Percentiles rank a stretch among this genome's conserved stretches.
These are phyloP conservation scores for Spergularia marina DNA, from an alignment of 148 eudicot species.

Conservation along the genomic window DNA sequence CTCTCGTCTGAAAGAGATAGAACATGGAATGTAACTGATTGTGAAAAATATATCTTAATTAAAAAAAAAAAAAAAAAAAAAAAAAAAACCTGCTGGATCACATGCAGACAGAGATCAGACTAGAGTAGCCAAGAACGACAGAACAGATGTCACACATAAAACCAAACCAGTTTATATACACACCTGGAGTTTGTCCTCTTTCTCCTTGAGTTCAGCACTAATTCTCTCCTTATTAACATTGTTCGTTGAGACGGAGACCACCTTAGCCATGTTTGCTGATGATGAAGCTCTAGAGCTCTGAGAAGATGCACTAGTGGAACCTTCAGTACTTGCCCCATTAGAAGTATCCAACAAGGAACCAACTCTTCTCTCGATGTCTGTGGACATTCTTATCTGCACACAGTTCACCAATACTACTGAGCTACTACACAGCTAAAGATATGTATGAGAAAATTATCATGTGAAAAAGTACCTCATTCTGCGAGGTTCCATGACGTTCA, in stretches of 20 bases:
- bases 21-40: neutral
- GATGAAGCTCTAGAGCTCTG: constrained; percentile 34
- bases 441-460: constrained; percentile 1
- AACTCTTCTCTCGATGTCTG: constrained; percentile 74
- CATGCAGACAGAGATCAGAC: constrained; percentile 1
- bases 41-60: neutral
- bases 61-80: neutral
- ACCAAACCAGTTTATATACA: neutral
- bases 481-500: constrained; percentile 87
- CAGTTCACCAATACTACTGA: constrained; percentile 13
- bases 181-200: constrained; percentile 76
- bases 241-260: constrained; percentile 26
- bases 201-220: constrained; percentile 64
- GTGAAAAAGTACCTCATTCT: constrained; percentile 64
- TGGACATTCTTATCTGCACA: constrained; percentile 76
- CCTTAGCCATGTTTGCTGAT: constrained; percentile 26
- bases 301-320: constrained; percentile 42
- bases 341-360: constrained; percentile 69
- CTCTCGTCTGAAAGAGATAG: constrained; percentile 44
- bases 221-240: constrained; percentile 53
- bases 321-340: constrained; percentile 28
- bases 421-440: constrained; percentile 9
- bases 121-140: neutral
- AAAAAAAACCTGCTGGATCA: neutral
- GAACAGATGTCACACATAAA: neutral